Evolutionary conservation across 2,329 filamentous ascomycete species (phyloP).

Genomic region (Sclerotiophoma versabilis): DNA sequence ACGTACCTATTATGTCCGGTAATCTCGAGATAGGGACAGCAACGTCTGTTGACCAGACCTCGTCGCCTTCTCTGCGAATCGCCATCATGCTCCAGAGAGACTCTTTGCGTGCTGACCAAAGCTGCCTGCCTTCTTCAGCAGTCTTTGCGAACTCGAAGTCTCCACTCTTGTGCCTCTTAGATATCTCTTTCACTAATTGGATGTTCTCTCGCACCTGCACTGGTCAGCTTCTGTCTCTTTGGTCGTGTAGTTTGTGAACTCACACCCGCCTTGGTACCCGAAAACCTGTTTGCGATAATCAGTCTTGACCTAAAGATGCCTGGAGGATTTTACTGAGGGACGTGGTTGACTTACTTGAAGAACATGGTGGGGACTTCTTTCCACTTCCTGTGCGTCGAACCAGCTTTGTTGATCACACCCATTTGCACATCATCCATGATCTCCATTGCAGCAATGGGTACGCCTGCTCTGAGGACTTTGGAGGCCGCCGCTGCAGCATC

Average conservation of each 20-base stretch:
- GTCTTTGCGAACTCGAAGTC: conserved; percentile 64
- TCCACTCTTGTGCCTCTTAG: conserved; percentile 64
- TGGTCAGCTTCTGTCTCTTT: conserved; percentile 37
- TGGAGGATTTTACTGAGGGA: rapidly evolving
- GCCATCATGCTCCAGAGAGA: conserved; percentile 68
- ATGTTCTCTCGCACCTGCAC: conserved; percentile 75
- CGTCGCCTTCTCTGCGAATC: conserved; percentile 61
- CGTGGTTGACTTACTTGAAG: conserved; percentile 75
- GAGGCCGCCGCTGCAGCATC: conserved; percentile 78
- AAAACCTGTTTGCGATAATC: conserved; percentile 58
- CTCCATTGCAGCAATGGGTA: conserved; percentile 80
- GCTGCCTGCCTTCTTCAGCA: conserved; percentile 60
- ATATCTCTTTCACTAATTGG: conserved; percentile 70
- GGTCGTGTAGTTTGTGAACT: conserved; percentile 20
- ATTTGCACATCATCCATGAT: conserved; percentile 91
- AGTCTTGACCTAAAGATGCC: conserved; percentile 18
- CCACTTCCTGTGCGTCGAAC: conserved; percentile 75
- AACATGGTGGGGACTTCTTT: conserved; percentile 79
- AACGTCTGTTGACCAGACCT: conserved; percentile 69
- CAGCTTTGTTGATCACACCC: conserved; percentile 78
- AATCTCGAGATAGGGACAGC: conserved; percentile 67
- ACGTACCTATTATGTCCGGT: conserved; percentile 67
- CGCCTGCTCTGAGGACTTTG: conserved; percentile 75
- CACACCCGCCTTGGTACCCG: conserved; percentile 74
- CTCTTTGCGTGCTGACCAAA: conserved; percentile 69